phyloP scores from a whole-genome alignment of 139 green algal species.

The Tetradesmus lagerheimii region DNA sequence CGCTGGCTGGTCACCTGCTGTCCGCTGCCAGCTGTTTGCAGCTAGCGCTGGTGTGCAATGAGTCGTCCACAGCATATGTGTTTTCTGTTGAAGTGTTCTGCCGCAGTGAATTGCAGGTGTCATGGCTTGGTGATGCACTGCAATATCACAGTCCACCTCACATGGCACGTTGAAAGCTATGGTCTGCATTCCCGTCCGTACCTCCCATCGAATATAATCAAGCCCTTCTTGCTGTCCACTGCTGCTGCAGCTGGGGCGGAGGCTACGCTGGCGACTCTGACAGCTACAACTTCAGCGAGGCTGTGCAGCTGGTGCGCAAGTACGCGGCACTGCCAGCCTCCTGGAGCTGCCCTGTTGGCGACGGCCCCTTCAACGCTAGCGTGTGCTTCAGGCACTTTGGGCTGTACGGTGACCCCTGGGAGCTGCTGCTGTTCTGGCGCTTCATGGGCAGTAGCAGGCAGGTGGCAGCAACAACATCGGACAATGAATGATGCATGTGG shows the following conservation, averaged over 20 bases:
- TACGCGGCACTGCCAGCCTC: not conserved
- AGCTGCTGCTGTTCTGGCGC: constrained; percentile 6
- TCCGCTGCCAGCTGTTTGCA: not conserved
- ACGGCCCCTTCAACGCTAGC: not conserved
- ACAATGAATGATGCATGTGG: not conserved
- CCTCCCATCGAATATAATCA: no score
- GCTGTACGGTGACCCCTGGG: not conserved
- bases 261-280: not conserved
- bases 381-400: constrained; percentile 8
- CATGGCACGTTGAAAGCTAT: no score
- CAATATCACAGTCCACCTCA: no score
- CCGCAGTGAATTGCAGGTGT: no score
- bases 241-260: not conserved
- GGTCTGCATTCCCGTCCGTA: no score
- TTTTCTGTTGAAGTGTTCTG: no score
- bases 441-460: not conserved
- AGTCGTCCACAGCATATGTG: no score
- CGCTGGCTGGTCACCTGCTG: not conserved
- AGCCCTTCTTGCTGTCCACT: no score
- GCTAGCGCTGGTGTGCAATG: no score
- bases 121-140: no score
- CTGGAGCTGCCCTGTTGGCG: not conserved
- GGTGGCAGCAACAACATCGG: not conserved
- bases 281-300: not conserved
- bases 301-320: not conserved